Evolutionary conservation across 108 stramenopile genomes (phyloP), one percentile per base, ranked within the genome.

Genomic region (Nitzschia inconspicua): DNA sequence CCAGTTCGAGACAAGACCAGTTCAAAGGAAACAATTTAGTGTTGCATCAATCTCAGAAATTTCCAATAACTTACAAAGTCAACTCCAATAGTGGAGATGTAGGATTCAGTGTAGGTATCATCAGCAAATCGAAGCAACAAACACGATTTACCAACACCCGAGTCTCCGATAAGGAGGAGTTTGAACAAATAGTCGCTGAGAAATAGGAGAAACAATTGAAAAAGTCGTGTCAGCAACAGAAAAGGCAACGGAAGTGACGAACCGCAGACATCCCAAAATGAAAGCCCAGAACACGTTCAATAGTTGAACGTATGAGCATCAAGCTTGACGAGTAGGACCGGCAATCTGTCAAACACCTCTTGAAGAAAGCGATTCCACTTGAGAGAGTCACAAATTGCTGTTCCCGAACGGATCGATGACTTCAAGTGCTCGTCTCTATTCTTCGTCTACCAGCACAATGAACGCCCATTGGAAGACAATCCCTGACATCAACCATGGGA

Each of bases 71-170:
- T 96, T 78, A 94, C 93, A 61, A 98, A 98, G 65, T 98, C 96
- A 53, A 98, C 98, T 49, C 98, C 98, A 78, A 98, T 97, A 60
- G 98, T 99, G 49, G 97, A 97, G 70, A 97, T 97, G 76, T 97
- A 98, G 34, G 93, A 95, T 59, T 97, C 96, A 16, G 96, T 98
- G 82, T 97, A 98, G 47, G 97, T 97, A 72, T 98, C 97, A 60
- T 98, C 93, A 14, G 97, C 97, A 66, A 99, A 99, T 60, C 98
- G 90, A 32, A 99, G 83, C 53, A 99, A 76, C 55, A 99, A 80
- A 73, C 97, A 98, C 7, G 95, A 96, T 77, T 99, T 99, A 55
- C 98, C 98, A 39, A 99, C 98, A 47, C 98, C 97, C 16, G 91
- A 90, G 68, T 99, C 98, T 60, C 98, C 98, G 65, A 99, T 99